Conservation (phyloP, 2,329 filamentous ascomycete species). For the Coniosporium tulheliwenetii region DNA sequence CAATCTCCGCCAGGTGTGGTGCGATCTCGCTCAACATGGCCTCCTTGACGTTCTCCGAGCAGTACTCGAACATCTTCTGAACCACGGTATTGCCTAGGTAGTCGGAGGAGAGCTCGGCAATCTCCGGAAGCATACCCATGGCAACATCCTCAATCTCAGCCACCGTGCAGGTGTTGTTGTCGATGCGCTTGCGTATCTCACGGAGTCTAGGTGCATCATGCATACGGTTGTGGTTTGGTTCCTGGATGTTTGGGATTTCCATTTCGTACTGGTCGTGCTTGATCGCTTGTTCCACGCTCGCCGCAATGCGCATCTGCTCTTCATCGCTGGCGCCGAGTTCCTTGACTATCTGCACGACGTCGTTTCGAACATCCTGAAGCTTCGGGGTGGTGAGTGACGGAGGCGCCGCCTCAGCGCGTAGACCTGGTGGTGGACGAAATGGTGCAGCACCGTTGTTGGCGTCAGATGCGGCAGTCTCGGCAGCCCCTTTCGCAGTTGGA, state of each 20-base stretch:
- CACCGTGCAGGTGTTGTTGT: slow-evolving; percentile 77
- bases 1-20: slow-evolving; percentile 88
- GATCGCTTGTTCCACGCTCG: slow-evolving; percentile 62
- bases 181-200: slow-evolving; percentile 93
- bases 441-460: slow-evolving; percentile 20
- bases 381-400: slow-evolving; percentile 52
- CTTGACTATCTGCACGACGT: slow-evolving; percentile 73
- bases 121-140: slow-evolving; percentile 86
- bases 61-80: slow-evolving; percentile 95
- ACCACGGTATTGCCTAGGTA: slow-evolving; percentile 99
- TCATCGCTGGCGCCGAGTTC: slow-evolving; percentile 78
- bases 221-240: slow-evolving; percentile 74
- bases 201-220: slow-evolving; percentile 90
- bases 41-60: slow-evolving; percentile 78
- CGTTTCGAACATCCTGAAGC: slow-evolving; percentile 60
- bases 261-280: slow-evolving; percentile 55
- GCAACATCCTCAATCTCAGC: slow-evolving; percentile 87
- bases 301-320: slow-evolving; percentile 56
- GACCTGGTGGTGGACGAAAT: not conserved
- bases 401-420: slow-evolving; percentile 25
- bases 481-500: slow-evolving; percentile 47
- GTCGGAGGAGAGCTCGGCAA: slow-evolving; percentile 86
- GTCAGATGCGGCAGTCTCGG: slow-evolving; percentile 17
- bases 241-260: slow-evolving; percentile 79
- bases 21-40: slow-evolving; percentile 80